Evolutionary conservation across 1,139 yeast species (phyloP), one percentile per base, ranked within the genome.

Genomic region (Arxiozyma slooffiae): DNA sequence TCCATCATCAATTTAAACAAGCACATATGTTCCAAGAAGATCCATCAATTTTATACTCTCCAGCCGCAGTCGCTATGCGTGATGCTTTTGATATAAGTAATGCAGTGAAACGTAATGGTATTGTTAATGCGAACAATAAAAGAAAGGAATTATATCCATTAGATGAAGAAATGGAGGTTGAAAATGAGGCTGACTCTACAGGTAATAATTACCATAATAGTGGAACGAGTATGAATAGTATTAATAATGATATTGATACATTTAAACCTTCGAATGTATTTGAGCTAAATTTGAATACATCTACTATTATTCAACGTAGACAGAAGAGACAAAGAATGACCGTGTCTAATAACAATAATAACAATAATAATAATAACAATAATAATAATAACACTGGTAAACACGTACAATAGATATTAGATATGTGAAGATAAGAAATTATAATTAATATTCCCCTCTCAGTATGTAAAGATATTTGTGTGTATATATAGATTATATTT

Each of bases 81-180:
- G 98, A 92, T 62, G 97, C 96, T 9, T 90, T 90, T 69, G 98
- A 92, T 64, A 85, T 92, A 17, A 84, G 96, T 20, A 82, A 94
- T 52, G 97, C 97, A 0, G 95, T 92, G 8, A 96, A 89, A 65
- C 81, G 98, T 67, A 80, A 81, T 75, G 96, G 90, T 41, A 96
- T 87, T 7, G 34, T 3, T 21, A 30, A 34, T 34, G 20, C 7
- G 4, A 24, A 23, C 6, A 26, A 45, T 30, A 40, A 45, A 17
- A 42, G 45, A 20, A 42, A 42, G 37, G 38, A 26, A 21, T 45
- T 45, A 21, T 45, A 38, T 39, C 38, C 48, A 2, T 20, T 45
- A 21, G 37, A 26, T 14, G 47, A 45, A 38, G 47, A 38, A 37
- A 38, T 38, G 9, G 41, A 45, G 18, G 37, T 26, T 18, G 39